Evolutionary conservation across 352 stramenopile species (phyloP).

Genomic region (Lagenidium giganteum): DNA sequence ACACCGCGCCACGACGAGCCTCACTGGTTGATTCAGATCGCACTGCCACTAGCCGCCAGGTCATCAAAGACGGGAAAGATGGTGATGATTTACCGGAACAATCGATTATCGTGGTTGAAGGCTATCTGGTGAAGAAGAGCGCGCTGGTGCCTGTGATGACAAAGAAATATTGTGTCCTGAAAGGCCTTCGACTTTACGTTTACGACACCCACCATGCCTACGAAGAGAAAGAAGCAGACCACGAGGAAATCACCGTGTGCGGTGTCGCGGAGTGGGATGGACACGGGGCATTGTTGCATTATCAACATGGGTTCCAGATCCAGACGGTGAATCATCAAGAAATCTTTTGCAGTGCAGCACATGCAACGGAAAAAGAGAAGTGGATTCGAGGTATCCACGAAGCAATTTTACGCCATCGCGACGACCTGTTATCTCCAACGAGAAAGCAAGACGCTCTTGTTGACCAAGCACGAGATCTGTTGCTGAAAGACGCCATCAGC

Average conservation of each 20-base stretch:
- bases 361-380: slow-evolving; percentile 36
- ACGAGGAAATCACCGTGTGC: slow-evolving; percentile 21
- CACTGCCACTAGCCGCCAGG: not conserved
- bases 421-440: slow-evolving; percentile 12
- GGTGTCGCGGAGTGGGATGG: slow-evolving; percentile 45
- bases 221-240: slow-evolving; percentile 5
- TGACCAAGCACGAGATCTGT: slow-evolving; percentile 8
- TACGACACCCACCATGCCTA: slow-evolving; percentile 39
- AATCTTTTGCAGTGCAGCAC: slow-evolving; percentile 48
- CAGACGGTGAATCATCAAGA: slow-evolving; percentile 30
- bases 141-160: slow-evolving; percentile 44
- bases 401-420: slow-evolving; percentile 25
- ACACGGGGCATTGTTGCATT: slow-evolving; percentile 38
- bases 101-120: slow-evolving; percentile 30
- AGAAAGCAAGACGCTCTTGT: slow-evolving; percentile 15
- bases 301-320: slow-evolving; percentile 52
- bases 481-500: not conserved
- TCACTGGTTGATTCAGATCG: slow-evolving; percentile 3
- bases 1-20: not conserved
- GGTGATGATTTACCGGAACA: not conserved
- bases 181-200: slow-evolving; percentile 33
- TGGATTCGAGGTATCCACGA: slow-evolving; percentile 47
- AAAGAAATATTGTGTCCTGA: slow-evolving; percentile 55
- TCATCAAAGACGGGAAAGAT: not conserved
- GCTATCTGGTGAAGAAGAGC: slow-evolving; percentile 50